These are phyloP conservation scores for Paxillus involutus DNA, from an alignment of 768 basidiomycete species.

Conservation along the genomic window DNA sequence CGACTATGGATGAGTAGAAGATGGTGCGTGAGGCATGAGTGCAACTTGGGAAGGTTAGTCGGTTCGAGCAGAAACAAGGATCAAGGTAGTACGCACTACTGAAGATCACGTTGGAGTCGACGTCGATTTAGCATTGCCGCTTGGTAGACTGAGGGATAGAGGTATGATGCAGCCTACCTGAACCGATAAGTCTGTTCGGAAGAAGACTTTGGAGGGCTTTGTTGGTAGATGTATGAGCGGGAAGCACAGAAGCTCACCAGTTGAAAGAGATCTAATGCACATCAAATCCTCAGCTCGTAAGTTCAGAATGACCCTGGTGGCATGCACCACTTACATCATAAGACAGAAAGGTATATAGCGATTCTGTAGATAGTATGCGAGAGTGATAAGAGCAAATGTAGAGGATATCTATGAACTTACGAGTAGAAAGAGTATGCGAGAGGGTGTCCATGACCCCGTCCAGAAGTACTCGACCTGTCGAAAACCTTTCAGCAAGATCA, in stretches of 20 bases:
- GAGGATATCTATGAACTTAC: neutral
- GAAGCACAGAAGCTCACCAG: neutral
- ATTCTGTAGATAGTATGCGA: neutral
- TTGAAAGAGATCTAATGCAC: neutral
- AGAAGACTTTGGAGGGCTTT: neutral
- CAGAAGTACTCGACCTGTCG: conserved; percentile 8
- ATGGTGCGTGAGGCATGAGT: neutral
- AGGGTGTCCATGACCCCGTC: conserved; percentile 7
- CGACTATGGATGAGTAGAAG: conserved; percentile 3
- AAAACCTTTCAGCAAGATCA: neutral
- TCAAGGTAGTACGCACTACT: neutral
- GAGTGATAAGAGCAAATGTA: neutral
- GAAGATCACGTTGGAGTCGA: neutral
- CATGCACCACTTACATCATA: conserved; percentile 3
- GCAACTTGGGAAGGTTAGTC: neutral
- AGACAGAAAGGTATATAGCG: conserved; percentile 3
- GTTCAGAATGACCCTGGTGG: too few species aligned
- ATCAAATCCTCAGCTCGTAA: neutral
- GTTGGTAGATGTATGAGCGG: neutral
- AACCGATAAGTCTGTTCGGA: neutral
- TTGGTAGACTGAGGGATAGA: neutral
- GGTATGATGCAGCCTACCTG: neutral
- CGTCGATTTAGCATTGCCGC: neutral
- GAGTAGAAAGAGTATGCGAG: conserved; percentile 6
- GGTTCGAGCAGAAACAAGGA: neutral